A percentile compares a stretch with the other conserved stretches of the same genome.
Evolutionary conservation across 1,284 basidiomycete species (phyloP).

Genomic region (Ganoderma leucocontextum): DNA sequence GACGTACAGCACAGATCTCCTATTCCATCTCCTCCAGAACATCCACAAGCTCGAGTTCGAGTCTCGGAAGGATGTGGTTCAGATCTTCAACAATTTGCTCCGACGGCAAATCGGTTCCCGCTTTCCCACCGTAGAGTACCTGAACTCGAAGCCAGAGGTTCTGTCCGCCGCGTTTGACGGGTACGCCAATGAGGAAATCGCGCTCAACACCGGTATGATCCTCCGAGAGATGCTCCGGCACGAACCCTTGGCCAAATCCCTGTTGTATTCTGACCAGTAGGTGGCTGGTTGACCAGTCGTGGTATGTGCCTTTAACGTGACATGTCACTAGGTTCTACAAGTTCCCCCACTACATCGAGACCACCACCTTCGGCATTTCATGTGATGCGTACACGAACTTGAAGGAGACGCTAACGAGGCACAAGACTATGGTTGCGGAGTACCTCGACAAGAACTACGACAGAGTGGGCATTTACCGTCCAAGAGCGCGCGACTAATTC

Average conservation of each 20-base stretch:
- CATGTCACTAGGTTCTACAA: conserved; percentile 84
- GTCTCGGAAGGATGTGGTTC: conserved; percentile 94
- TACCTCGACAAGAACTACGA: conserved; percentile 98
- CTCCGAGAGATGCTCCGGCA: conserved; percentile 97
- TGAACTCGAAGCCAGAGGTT: conserved; percentile 86
- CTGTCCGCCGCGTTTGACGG: conserved; percentile 90
- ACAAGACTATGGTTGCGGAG: conserved; percentile 96
- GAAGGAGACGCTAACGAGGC: conserved; percentile 94
- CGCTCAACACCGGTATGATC: conserved; percentile 98
- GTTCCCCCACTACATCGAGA: conserved; percentile 97
- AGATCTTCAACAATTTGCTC: conserved; percentile 97
- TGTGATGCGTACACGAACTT: conserved; percentile 98
- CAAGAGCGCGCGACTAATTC: not conserved
- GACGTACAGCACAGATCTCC: conserved; percentile 90
- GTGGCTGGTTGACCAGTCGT: conserved; percentile 42
- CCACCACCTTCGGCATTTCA: conserved; percentile 96
- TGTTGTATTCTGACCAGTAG: conserved; percentile 93
- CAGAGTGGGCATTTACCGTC: conserved; percentile 60
- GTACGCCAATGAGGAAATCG: conserved; percentile 95
- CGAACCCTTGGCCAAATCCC: conserved; percentile 89
- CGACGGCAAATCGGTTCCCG: conserved; percentile 93
- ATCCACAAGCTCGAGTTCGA: conserved; percentile 96
- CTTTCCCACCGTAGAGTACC: conserved; percentile 95
- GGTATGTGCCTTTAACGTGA: not conserved
- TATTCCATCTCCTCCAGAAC: conserved; percentile 84